Evolutionary conservation across 1,139 yeast genomes (phyloP).

Genomic region (Saccharomyces uvarum): DNA sequence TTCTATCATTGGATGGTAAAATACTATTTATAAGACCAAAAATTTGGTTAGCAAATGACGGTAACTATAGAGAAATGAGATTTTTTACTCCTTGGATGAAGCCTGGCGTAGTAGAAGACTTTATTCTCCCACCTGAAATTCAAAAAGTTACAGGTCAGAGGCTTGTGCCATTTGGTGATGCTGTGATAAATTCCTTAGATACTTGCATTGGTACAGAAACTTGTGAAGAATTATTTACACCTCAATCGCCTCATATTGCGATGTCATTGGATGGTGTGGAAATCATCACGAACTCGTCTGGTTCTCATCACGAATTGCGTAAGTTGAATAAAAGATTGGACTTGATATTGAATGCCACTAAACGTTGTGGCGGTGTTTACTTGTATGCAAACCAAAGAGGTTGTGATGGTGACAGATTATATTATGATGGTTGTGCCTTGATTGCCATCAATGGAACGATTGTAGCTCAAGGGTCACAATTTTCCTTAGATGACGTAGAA

Average conservation of each 20-base stretch:
- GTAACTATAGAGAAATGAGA: slow-evolving; percentile 95
- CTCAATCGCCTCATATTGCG: slow-evolving; percentile 86
- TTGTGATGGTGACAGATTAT: slow-evolving; percentile 94
- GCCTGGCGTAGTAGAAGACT: slow-evolving; percentile 65
- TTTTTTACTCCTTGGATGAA: slow-evolving; percentile 91
- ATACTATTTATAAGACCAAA: slow-evolving; percentile 87
- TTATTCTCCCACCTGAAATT: slow-evolving; percentile 61
- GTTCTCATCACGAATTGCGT: slow-evolving; percentile 92
- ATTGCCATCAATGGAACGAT: slow-evolving; percentile 87
- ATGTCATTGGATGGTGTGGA: slow-evolving; percentile 95
- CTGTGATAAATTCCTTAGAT: slow-evolving; percentile 72
- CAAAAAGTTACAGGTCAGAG: slow-evolving; percentile 56
- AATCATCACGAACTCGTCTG: slow-evolving; percentile 88
- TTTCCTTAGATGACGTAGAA: slow-evolving; percentile 82
- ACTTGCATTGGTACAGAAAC: slow-evolving; percentile 93
- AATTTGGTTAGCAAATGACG: slow-evolving; percentile 88
- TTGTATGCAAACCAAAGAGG: slow-evolving; percentile 92
- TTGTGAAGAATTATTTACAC: slow-evolving; percentile 94
- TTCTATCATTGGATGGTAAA: slow-evolving; percentile 69
- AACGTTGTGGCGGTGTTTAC: slow-evolving; percentile 93
- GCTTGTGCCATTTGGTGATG: slow-evolving; percentile 79
- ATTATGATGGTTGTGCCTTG: slow-evolving; percentile 94
- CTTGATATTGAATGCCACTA: slow-evolving; percentile 83
- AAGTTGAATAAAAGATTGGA: slow-evolving; percentile 78
- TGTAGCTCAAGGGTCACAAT: slow-evolving; percentile 90